Percentiles rank a stretch among this genome's conserved stretches.
phyloP scores from a whole-genome alignment of 768 basidiomycete species.

The Podaxis sp. region DNA sequence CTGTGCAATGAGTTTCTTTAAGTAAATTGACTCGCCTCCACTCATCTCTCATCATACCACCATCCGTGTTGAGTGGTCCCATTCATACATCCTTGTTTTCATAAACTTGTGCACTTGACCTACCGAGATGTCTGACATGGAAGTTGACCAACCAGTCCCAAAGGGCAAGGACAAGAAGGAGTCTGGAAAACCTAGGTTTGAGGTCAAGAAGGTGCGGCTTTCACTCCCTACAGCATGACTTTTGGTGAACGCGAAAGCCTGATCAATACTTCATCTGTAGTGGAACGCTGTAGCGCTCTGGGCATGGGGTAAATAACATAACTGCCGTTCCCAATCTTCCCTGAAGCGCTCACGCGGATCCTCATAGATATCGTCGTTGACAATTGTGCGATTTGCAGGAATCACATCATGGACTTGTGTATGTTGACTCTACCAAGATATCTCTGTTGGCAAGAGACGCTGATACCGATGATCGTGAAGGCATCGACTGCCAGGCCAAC shows the following conservation, averaged over 20 bases:
- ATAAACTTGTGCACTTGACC: background rate
- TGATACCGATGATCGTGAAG: slow-evolving; percentile 39
- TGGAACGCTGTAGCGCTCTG: slow-evolving; percentile 99
- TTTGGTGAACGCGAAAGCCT: slow-evolving; percentile 8
- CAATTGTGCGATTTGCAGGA: slow-evolving; percentile 99
- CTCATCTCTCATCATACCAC: background rate
- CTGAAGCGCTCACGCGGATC: slow-evolving; percentile 17
- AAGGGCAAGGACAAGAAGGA: slow-evolving; percentile 60
- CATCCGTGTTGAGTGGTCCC: background rate
- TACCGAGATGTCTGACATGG: slow-evolving; percentile 45
- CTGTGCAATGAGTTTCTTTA: background rate
- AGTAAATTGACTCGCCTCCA: background rate
- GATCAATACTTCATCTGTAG: slow-evolving; percentile 39
- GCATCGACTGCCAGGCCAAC: slow-evolving; percentile 99
- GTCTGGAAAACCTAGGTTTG: slow-evolving; percentile 78
- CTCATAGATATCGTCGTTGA: slow-evolving; percentile 92
- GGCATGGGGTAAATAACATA: slow-evolving; percentile 82
- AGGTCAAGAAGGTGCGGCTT: slow-evolving; percentile 91
- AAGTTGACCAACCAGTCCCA: slow-evolving; percentile 49
- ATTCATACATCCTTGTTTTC: background rate
- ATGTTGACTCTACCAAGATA: slow-evolving; percentile 28
- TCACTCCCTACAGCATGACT: background rate
- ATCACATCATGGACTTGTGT: slow-evolving; percentile 99
- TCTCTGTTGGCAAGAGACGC: background rate
- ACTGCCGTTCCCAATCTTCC: background rate